These are phyloP conservation scores for Colletotrichum sojae DNA, from an alignment of 2,329 filamentous ascomycete genomes.

Conservation along the genomic window DNA sequence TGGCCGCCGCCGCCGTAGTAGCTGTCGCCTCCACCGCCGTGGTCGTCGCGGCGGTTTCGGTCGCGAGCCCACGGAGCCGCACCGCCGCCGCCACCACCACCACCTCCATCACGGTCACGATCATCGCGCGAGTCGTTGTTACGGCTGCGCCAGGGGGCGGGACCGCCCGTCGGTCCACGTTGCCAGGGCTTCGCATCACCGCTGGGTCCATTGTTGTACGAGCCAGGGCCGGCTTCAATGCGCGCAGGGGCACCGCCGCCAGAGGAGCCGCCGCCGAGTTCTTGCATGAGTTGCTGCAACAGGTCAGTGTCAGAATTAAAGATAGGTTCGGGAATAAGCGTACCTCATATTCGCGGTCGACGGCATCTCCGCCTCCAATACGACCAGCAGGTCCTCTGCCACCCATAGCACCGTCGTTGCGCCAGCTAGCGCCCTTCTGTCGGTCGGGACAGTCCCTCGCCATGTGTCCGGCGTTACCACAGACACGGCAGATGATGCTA, in stretches of 20 bases:
- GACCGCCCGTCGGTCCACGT: conserved; percentile 84
- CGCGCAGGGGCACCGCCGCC: conserved; percentile 76
- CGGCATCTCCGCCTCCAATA: conserved; percentile 84
- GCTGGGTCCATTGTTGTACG: conserved; percentile 66
- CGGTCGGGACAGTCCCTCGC: conserved; percentile 97
- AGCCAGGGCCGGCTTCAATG: conserved; percentile 87
- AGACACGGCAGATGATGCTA: conserved; percentile 98
- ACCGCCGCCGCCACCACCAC: conserved; percentile 57
- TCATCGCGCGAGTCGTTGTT: conserved; percentile 67
- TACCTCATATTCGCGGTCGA: conserved; percentile 96
- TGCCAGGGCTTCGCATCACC: conserved; percentile 88
- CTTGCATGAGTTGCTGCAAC: conserved; percentile 92
- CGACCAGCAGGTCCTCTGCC: conserved; percentile 64
- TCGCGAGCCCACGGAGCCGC: conserved; percentile 76
- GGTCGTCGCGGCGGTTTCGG: conserved; percentile 63
- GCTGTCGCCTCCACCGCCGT: conserved; percentile 58
- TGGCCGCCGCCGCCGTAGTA: conserved; percentile 53
- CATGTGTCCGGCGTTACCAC: conserved; percentile 98
- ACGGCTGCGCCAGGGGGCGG: conserved; percentile 83
- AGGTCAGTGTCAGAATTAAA: conserved; percentile 54
- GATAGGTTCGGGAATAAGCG: conserved; percentile 50
- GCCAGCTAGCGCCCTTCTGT: conserved; percentile 91
- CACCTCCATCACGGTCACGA: conserved; percentile 43
- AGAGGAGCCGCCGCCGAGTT: conserved; percentile 84
- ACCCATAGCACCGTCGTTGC: conserved; percentile 77